Percentiles rank a stretch among this genome's conserved stretches.
Conservation (phyloP, 495 filamentous ascomycete species). For the Tuber borchii region DNA sequence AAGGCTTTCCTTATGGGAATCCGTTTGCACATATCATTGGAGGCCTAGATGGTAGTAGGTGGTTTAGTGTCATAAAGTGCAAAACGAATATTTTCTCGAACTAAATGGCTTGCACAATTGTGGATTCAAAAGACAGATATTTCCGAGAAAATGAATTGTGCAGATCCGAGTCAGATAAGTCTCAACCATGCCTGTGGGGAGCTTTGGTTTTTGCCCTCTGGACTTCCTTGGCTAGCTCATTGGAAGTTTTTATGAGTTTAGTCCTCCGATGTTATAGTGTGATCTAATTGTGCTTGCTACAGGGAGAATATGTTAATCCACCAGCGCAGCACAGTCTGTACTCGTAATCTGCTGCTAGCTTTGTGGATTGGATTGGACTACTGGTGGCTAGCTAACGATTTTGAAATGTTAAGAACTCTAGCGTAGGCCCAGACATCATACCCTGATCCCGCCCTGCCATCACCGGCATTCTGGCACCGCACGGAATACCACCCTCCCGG, state of each 20-base stretch:
- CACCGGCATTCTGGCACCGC: background rate
- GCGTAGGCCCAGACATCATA: background rate
- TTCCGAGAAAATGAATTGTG: too few species aligned
- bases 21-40: too few species aligned
- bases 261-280: background rate
- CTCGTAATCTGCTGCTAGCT: background rate
- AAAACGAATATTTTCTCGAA: too few species aligned
- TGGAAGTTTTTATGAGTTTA: background rate
- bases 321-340: background rate
- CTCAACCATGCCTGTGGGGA: too few species aligned
- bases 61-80: too few species aligned
- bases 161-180: too few species aligned
- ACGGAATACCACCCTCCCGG: background rate
- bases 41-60: too few species aligned
- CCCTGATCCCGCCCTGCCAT: background rate
- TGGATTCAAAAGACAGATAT: too few species aligned
- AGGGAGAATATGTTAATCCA: background rate
- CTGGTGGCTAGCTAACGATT: background rate
- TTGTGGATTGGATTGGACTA: background rate
- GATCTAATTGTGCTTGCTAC: background rate
- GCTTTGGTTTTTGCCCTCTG: background rate
- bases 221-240: background rate
- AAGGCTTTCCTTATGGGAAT: too few species aligned
- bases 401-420: background rate
- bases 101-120: too few species aligned